These are phyloP conservation scores for Suillus placidus DNA, from an alignment of 768 basidiomycete species.

Conservation along the genomic window DNA sequence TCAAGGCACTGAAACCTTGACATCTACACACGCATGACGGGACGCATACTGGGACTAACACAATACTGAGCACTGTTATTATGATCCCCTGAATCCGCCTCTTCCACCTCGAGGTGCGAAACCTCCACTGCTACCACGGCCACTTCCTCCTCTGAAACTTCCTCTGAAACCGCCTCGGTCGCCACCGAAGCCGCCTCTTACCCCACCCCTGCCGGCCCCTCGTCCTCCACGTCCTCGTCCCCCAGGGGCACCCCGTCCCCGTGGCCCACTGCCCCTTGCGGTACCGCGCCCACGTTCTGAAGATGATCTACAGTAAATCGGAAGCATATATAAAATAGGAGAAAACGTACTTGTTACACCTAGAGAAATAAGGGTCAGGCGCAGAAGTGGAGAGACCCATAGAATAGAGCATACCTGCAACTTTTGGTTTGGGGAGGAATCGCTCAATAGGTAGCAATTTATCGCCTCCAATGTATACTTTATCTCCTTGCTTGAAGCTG, in stretches of 20 bases:
- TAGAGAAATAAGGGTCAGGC: conserved; percentile 21
- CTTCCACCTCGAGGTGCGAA: conserved; percentile 30
- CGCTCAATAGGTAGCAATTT: conserved; percentile 95
- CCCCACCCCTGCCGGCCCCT: conserved; percentile 38
- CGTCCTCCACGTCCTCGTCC: conserved; percentile 42
- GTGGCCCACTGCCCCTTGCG: conserved; percentile 23
- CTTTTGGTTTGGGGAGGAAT: conserved; percentile 96
- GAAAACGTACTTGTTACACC: conserved; percentile 26
- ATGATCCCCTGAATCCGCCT: conserved; percentile 55
- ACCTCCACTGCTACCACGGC: conserved; percentile 38
- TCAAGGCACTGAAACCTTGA: conserved; percentile 54
- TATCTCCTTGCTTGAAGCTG: conserved; percentile 97
- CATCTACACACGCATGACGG: not conserved
- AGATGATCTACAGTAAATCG: conserved; percentile 35
- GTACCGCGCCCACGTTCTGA: conserved; percentile 50
- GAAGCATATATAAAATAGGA: conserved; percentile 6
- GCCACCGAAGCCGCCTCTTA: conserved; percentile 40
- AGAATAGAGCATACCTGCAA: conserved; percentile 56
- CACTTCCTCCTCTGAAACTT: conserved; percentile 48
- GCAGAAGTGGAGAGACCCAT: conserved; percentile 12
- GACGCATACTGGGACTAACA: not conserved
- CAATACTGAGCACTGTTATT: conserved; percentile 15
- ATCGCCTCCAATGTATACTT: conserved; percentile 96
- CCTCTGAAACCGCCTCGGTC: conserved; percentile 50
- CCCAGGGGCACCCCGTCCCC: conserved; percentile 29